A percentile compares a stretch with the other conserved stretches of the same genome.
phyloP scores from a whole-genome alignment of 306 rosid species.

The Inga laurina region DNA sequence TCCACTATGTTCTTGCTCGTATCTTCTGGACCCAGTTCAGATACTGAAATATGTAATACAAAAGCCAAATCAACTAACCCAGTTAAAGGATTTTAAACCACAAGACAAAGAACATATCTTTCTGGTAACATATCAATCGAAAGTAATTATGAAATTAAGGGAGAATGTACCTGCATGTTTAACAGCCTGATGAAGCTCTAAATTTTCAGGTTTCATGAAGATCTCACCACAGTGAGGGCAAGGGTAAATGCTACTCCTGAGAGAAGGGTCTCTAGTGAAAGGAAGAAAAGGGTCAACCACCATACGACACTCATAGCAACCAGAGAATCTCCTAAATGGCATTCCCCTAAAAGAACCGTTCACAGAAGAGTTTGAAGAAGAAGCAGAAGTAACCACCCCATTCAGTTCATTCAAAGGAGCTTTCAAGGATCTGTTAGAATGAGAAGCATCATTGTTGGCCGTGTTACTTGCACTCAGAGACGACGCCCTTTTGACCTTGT shows the following conservation, averaged over 20 bases:
- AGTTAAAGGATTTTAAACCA: neutral
- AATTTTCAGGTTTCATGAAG: slow-evolving; percentile 73
- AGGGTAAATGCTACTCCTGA: slow-evolving; percentile 72
- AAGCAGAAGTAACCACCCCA: slow-evolving; percentile 48
- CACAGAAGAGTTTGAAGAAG: slow-evolving; percentile 62
- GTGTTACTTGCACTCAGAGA: slow-evolving; percentile 35
- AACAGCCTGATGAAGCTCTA: slow-evolving; percentile 82
- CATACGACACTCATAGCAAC: slow-evolving; percentile 95
- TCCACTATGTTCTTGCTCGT: slow-evolving; percentile 99
- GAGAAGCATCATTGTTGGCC: slow-evolving; percentile 41
- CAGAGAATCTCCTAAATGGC: slow-evolving; percentile 91
- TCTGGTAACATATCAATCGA: neutral
- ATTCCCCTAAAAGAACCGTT: slow-evolving; percentile 74
- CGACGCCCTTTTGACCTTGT: slow-evolving; percentile 60
- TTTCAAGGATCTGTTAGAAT: slow-evolving; percentile 71
- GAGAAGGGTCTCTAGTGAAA: slow-evolving; percentile 81
- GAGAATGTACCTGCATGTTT: slow-evolving; percentile 81
- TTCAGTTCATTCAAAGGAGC: slow-evolving; percentile 62
- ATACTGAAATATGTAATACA: slow-evolving; percentile 49
- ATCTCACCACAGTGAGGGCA: slow-evolving; percentile 92
- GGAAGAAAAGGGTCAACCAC: slow-evolving; percentile 92
- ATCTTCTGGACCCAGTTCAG: slow-evolving; percentile 93
- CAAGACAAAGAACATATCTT: neutral
- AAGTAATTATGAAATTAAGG: neutral
- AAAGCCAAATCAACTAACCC: neutral